These are phyloP conservation scores for Fusarium xylarioides DNA, from an alignment of 2,329 filamentous ascomycete genomes.

Conservation along the genomic window DNA sequence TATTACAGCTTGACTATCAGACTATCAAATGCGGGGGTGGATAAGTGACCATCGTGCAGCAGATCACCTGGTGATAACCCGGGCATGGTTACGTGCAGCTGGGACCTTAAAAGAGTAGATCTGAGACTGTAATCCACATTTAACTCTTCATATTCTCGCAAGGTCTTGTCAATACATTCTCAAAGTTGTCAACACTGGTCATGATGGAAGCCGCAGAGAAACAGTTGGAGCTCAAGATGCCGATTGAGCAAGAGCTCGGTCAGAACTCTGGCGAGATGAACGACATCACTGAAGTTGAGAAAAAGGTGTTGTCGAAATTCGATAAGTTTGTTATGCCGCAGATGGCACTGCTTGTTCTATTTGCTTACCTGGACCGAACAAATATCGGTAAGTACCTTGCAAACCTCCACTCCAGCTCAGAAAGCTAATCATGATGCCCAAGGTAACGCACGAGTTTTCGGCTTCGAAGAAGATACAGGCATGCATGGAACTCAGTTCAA, in stretches of 20 bases:
- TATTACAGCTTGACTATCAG: background rate
- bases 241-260: background rate
- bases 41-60: background rate
- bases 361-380: slow-evolving; percentile 42
- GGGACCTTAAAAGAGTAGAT: background rate
- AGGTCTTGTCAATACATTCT: background rate
- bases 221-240: background rate
- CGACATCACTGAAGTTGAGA: background rate
- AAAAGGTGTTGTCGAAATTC: slow-evolving; percentile 38
- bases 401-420: fast-evolving
- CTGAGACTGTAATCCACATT: background rate
- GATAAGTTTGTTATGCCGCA: slow-evolving; percentile 44
- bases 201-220: background rate
- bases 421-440: background rate
- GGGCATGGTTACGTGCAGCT: background rate
- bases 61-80: background rate
- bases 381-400: slow-evolving; percentile 31
- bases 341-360: slow-evolving; percentile 37
- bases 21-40: slow-evolving; percentile 19
- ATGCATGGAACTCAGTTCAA: slow-evolving; percentile 46
- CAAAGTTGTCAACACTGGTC: background rate
- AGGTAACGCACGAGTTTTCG: slow-evolving; percentile 49
- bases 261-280: background rate
- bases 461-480: slow-evolving; percentile 45
- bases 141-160: fast-evolving